Percentiles rank a stretch among this genome's conserved stretches.
These are phyloP conservation scores for Arabidopsis arenosa DNA, from an alignment of 345 rosid genomes.

Conservation along the genomic window DNA sequence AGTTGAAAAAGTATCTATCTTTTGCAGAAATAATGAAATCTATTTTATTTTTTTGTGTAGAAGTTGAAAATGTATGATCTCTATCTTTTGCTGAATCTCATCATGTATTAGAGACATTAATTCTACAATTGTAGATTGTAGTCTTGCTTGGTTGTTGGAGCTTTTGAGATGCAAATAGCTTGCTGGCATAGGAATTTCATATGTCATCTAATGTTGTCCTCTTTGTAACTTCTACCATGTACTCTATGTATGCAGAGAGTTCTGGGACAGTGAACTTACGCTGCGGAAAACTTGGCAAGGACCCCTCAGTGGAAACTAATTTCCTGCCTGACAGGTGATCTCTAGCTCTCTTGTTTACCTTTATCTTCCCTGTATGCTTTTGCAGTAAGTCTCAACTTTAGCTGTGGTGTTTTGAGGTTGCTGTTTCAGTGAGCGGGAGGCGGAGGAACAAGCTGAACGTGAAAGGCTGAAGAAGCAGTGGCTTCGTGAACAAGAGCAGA, in stretches of 20 bases:
- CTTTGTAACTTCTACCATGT: neutral
- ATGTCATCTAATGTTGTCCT: neutral
- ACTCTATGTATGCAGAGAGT: constrained; percentile 42
- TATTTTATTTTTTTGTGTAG: too few relatives aligned
- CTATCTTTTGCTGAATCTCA: neutral
- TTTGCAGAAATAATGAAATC: neutral
- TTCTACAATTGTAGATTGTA: neutral
- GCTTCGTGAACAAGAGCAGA: constrained; percentile 86
- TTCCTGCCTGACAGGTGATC: constrained; percentile 95
- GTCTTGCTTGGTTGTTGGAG: constrained; percentile 19
- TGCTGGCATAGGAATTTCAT: neutral
- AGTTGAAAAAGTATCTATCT: neutral
- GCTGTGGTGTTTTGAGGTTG: constrained; percentile 81
- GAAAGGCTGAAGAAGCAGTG: constrained; percentile 94
- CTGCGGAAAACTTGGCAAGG: constrained; percentile 81
- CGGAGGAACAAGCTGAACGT: constrained; percentile 98
- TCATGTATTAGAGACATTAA: constrained; percentile 1
- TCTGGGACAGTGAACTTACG: constrained; percentile 50
- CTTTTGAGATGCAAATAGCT: constrained; percentile 25
- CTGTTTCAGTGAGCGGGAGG: constrained; percentile 98
- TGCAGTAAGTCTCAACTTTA: constrained; percentile 34
- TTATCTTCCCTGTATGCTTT: constrained; percentile 13
- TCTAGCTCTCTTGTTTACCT: constrained; percentile 32
- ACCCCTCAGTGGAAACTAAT: constrained; percentile 96
- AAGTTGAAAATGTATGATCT: neutral